A percentile compares a stretch with the other conserved stretches of the same genome.
Conservation (phyloP, 2,329 filamentous ascomycete genomes). For the Calonectria multiphialidica region DNA sequence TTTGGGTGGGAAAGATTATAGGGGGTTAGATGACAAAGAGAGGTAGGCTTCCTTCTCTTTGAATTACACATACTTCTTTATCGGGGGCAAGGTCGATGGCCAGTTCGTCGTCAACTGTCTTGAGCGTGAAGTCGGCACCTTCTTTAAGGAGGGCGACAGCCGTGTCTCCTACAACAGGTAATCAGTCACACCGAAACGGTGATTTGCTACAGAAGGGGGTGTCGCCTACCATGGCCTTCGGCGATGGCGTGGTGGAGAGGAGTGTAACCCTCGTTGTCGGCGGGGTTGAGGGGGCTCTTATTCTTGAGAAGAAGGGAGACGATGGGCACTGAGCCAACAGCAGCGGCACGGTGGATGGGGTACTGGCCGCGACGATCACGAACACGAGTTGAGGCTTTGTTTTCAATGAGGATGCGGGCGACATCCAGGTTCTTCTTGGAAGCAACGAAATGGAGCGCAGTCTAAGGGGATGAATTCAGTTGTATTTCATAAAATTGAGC, state of each 20-base stretch:
- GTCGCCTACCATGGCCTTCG: conserved; percentile 73
- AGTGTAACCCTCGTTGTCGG: conserved; percentile 86
- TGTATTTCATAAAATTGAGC: background rate
- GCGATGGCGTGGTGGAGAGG: conserved; percentile 89
- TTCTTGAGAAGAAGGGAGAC: conserved; percentile 82
- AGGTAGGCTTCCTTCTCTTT: conserved; percentile 1
- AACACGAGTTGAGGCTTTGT: conserved; percentile 82
- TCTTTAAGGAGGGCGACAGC: conserved; percentile 86
- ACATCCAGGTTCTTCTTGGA: conserved; percentile 91
- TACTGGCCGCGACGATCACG: conserved; percentile 92
- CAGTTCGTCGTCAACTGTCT: conserved; percentile 76
- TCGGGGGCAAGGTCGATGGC: conserved; percentile 90
- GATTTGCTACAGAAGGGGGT: background rate
- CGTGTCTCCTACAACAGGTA: conserved; percentile 71
- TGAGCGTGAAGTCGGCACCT: conserved; percentile 85
- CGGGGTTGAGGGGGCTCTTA: conserved; percentile 84
- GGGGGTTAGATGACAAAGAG: conserved; percentile 4
- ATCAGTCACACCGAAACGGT: background rate
- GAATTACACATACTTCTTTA: conserved; percentile 71
- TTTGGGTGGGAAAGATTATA: conserved; percentile 14
- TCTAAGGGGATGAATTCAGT: conserved; percentile 53
- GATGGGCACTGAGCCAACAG: conserved; percentile 90
- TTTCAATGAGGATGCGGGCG: conserved; percentile 80
- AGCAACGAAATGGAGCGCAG: conserved; percentile 89
- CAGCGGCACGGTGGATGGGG: conserved; percentile 90